Conservation (phyloP, 2,329 filamentous ascomycete species). For the Geosmithia flava region DNA sequence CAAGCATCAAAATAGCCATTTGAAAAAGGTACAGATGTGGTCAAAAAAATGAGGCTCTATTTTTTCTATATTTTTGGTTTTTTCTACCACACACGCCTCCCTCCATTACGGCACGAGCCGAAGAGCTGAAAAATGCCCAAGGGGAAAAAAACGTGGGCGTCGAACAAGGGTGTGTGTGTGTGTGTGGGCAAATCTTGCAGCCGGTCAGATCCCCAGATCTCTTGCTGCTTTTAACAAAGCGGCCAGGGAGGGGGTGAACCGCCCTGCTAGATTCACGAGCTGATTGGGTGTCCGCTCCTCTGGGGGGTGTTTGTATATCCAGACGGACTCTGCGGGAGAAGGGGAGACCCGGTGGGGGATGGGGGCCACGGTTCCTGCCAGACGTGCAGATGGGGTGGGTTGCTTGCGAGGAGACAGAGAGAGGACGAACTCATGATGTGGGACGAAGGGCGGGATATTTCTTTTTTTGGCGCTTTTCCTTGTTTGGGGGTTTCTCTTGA, state of each 20-base stretch:
- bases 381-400: neutral
- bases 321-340: neutral
- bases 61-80: neutral
- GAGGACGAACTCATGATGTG: neutral
- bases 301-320: neutral
- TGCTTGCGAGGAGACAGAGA: neutral
- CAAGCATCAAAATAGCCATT: neutral
- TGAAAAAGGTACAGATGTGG: too few relatives aligned
- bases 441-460: neutral
- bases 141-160: constrained; percentile 1
- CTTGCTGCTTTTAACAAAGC: constrained; percentile 5
- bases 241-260: constrained; percentile 1
- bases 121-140: neutral
- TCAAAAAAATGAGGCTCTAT: constrained; percentile 1
- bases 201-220: constrained; percentile 2
- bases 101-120: constrained; percentile 4
- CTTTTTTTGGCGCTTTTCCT: neutral
- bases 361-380: too few relatives aligned
- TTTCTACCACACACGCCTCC: constrained; percentile 1
- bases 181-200: too few relatives aligned
- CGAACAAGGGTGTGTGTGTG: too few relatives aligned
- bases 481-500: neutral
- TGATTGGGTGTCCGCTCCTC: constrained; percentile 3
- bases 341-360: neutral
- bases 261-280: neutral